These are phyloP conservation scores for Graphilbum fragrans DNA, from an alignment of 2,329 filamentous ascomycete species.

Conservation along the genomic window DNA sequence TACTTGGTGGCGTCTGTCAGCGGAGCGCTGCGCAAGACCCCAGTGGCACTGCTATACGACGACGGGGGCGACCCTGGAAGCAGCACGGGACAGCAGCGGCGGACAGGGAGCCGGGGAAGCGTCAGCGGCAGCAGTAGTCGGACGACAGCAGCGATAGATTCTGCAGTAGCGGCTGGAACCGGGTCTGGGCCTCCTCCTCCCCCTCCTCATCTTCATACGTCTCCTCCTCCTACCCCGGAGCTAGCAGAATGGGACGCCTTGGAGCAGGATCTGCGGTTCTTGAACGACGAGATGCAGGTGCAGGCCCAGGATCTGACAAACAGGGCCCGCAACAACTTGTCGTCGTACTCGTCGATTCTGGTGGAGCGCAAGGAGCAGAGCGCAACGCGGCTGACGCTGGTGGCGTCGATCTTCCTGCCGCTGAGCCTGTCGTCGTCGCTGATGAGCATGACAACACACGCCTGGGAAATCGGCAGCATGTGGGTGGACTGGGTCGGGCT, in stretches of 20 bases:
- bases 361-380: not conserved
- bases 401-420: slow-evolving; percentile 1
- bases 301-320: not conserved
- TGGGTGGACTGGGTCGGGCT: not conserved
- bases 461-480: not conserved
- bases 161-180: not conserved
- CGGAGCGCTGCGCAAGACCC: too few relatives aligned
- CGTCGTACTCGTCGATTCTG: not conserved
- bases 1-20: not conserved
- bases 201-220: too few relatives aligned
- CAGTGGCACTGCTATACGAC: too few relatives aligned
- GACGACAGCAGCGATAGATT: too few relatives aligned
- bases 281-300: not conserved
- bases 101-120: not conserved
- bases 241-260: not conserved
- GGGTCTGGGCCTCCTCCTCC: not conserved
- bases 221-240: too few relatives aligned
- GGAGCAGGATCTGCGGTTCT: not conserved
- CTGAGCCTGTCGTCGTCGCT: slow-evolving; percentile 2
- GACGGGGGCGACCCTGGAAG: too few relatives aligned
- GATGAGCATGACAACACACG: not conserved
- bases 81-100: too few relatives aligned
- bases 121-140: not conserved
- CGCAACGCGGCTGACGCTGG: slow-evolving; percentile 1
- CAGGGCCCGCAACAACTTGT: not conserved